Base-by-base conservation (phyloP, 768 basidiomycete species). In the Tylopilus vinaceipallidus region DNA sequence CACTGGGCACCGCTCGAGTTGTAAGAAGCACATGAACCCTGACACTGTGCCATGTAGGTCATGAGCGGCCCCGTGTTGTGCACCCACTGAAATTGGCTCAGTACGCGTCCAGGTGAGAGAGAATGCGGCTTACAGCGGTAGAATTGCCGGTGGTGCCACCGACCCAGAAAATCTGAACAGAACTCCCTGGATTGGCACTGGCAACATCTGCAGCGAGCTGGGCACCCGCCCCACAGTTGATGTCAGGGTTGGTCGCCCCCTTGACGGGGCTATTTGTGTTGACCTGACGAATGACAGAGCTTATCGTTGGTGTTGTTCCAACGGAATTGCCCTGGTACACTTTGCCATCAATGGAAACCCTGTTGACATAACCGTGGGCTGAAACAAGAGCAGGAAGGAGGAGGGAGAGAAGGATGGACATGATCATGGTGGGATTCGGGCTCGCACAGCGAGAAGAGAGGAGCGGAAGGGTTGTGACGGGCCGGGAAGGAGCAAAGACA, bases 11-110 rank as follows among this genome's bases (percentile, higher is more conserved):
- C 56, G 17, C 72, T 66, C 9, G 79, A 65, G 57, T 84, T 72
- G 65, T 80, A 86, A 50, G 78, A 61, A 49, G 74, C 66, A 65
- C 86, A 89, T 9, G 78, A 59, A 1, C 73, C 69, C n/a, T 69
- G 61, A 54, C 88, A 91, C 41, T 67, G 58, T 14, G 85, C 79
- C 77, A 91, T 76, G 67, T 91, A 90, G 36, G 83, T 84, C 67
- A 88, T 70, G 69, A 87, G 67, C 1, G 86, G 86, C 3, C 86
- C 87, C 10, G 69, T 75, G 53, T 82, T 73, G 62, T 88, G 80
- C 0, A 70, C 70, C 79, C 77, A 79, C 70, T 76, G 14, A 1
- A 11, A 14, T 26, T 19, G 11, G 13, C 8, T 52, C 8, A 54
- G 19, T 33, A 41, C 4, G 22, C 3, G 23, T 40, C 22, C 6